phyloP scores from a whole-genome alignment of 2,329 filamentous ascomycete genomes.

The Ceratocystis papillata region DNA sequence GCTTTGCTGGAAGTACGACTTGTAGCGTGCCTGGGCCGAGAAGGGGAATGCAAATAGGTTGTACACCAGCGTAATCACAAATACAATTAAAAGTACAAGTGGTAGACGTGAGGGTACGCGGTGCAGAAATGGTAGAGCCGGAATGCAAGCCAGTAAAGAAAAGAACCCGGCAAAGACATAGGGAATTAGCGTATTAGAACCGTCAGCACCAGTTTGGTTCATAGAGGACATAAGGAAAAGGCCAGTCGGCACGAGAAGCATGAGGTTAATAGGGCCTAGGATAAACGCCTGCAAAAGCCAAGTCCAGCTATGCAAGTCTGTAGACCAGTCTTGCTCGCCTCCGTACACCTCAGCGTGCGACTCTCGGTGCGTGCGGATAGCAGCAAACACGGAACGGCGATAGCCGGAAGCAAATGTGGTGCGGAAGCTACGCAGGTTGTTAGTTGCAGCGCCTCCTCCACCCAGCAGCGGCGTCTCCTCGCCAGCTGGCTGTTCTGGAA shows the following conservation, averaged over 20 bases:
- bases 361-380: conserved; percentile 30
- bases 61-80: conserved; percentile 67
- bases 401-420: conserved; percentile 48
- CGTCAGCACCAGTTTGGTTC: conserved; percentile 75
- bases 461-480: conserved; percentile 44
- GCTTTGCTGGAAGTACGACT: conserved; percentile 75
- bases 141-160: conserved; percentile 61
- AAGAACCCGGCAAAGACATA: conserved; percentile 60
- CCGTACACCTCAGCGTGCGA: conserved; percentile 41
- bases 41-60: conserved; percentile 85
- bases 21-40: conserved; percentile 65
- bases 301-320: conserved; percentile 64
- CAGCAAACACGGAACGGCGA: conserved; percentile 38
- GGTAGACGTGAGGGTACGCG: conserved; percentile 76
- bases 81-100: conserved; percentile 60
- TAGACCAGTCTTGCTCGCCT: conserved; percentile 78
- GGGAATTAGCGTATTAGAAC: conserved; percentile 58
- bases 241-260: conserved; percentile 65
- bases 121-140: conserved; percentile 74
- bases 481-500: conserved; percentile 15
- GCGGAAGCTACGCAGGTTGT: conserved; percentile 29
- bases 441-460: conserved; percentile 25
- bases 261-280: conserved; percentile 64
- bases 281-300: conserved; percentile 83
- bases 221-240: conserved; percentile 62